Base-by-base conservation (phyloP, 2,329 filamentous ascomycete species). In the Penicillium psychrosexuale region DNA sequence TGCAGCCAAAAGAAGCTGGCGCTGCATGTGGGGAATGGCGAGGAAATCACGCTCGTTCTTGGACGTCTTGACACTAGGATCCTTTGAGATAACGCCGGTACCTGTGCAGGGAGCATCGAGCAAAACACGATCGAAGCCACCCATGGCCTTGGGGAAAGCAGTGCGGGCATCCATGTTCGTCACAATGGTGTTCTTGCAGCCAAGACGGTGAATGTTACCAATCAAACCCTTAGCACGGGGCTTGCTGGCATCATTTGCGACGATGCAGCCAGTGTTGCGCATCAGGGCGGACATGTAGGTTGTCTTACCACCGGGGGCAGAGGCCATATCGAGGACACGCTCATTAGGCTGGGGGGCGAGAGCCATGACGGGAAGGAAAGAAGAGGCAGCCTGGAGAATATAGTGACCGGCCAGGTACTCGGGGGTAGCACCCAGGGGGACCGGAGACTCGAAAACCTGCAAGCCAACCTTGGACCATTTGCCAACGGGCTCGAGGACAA, bases 401-500 rank as follows among this genome's bases (percentile, higher is more conserved):
- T 99, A 99, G 75, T 99, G 91, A 17, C 94, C 94, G 15, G 93
- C 92, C 12, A 99, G 84, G 74, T 99, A 99, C 75, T 99, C 94
- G 9, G 94, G 94, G 0, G 94, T 99, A 28, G 94, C 94, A 82
- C 92, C 92, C 1, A 97, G 83, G 3, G 91, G 91, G 0, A 89
- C 86, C 52, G 86, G 88, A 55, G 89, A 90, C 75, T 99, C 94
- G 72, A 99, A 99, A 57, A 99, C 85, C 74, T 99, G 94, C 38
- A 99, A 83, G 45, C 94, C 94, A 60, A 99, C 91, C 78, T 99
- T 99, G 64, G 89, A 94, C 94, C 94, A 99, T 75, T 97, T 97
- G 58, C 94, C 94, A 17, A 99, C 91, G 2, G 94, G 94, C 75
- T 99, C 93, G 37, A 99, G 84, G 13, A 92, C 95, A 46, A 99